Evolutionary conservation across 768 basidiomycete species (phyloP).

Genomic region (Rhodosporidiobolus odoratus): DNA sequence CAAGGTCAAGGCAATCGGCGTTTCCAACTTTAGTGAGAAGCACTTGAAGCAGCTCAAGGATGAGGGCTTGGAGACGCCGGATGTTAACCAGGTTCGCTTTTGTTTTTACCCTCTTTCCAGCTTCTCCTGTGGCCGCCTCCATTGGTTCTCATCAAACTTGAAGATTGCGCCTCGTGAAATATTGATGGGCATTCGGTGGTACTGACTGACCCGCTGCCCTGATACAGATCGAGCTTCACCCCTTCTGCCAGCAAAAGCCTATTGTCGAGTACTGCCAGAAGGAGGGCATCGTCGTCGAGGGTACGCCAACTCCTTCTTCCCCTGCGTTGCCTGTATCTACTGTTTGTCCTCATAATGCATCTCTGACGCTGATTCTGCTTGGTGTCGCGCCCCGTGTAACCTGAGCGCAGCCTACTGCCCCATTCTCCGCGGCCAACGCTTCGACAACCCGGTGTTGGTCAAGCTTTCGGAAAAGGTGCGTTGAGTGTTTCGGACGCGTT

Average conservation of each 20-base stretch:
- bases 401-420: slow-evolving; percentile 62
- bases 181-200: too few relatives aligned
- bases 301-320: not conserved
- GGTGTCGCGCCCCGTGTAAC: not conserved
- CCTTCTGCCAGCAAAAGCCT: slow-evolving; percentile 62
- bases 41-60: slow-evolving; percentile 61
- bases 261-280: slow-evolving; percentile 60
- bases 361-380: not conserved
- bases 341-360: too few relatives aligned
- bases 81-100: slow-evolving; percentile 50
- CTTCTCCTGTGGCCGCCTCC: slow-evolving; percentile 5
- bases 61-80: slow-evolving; percentile 59
- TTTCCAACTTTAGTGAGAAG: slow-evolving; percentile 69
- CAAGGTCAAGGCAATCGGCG: slow-evolving; percentile 70
- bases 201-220: too few relatives aligned
- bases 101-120: not conserved
- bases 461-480: slow-evolving; percentile 60
- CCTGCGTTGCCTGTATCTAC: too few relatives aligned
- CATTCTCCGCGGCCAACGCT: slow-evolving; percentile 54
- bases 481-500: not conserved
- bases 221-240: slow-evolving; percentile 53
- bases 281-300: slow-evolving; percentile 61
- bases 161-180: too few relatives aligned
- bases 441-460: slow-evolving; percentile 53
- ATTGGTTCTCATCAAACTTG: too few relatives aligned